Base-by-base conservation (phyloP, 129 eudicot genomes). In the Lonicera japonica region DNA sequence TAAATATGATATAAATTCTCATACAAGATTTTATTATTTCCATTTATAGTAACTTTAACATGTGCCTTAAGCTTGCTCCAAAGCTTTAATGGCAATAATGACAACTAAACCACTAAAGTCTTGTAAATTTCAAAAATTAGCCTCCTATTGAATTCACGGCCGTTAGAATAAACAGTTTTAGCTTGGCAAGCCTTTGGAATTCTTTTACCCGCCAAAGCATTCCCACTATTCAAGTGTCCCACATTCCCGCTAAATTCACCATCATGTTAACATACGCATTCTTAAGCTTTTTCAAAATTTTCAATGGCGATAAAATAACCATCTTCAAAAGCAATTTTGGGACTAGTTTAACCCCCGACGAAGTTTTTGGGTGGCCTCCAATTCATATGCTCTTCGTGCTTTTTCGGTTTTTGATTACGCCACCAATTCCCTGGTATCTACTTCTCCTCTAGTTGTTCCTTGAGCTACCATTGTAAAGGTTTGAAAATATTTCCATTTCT, bases 261-360 rank as follows among this genome's bases (percentile, higher is more conserved):
- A 87, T 87, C 88, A 73, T 64, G 22, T 83, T 64, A 21, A 80
- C 60, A 40, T 87, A 87, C 0, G 81, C 82, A 46, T 70, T 83
- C 81, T 80, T 83, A 5, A 87, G 16, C 64, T 75, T 78, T 22
- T 66, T 53, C 83, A 73, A 87, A 8, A 87, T 25, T 58, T 71
- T 67, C 29, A 75, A 25, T 1, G 90, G 90, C 12, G 90, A 83
- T 0, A 47, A 48, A n/a, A n/a, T n/a, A 3, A 51, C 65, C 41
- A 57, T 75, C 61, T 73, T 73, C 62, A 80, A 52, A 40, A 75
- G 71, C 61, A 80, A 56, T 39, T 74, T 80, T 22, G 68, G 80
- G 5, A 69, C 39, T 5, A 58, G 22, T 71, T 78, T 82, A 62
- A 83, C 48, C 68, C 74, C 70, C 95, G 87, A 80, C 18, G 67